Evolutionary conservation across 306 rosid genomes (phyloP).

Genomic region (Fragaria nilgerrensis): DNA sequence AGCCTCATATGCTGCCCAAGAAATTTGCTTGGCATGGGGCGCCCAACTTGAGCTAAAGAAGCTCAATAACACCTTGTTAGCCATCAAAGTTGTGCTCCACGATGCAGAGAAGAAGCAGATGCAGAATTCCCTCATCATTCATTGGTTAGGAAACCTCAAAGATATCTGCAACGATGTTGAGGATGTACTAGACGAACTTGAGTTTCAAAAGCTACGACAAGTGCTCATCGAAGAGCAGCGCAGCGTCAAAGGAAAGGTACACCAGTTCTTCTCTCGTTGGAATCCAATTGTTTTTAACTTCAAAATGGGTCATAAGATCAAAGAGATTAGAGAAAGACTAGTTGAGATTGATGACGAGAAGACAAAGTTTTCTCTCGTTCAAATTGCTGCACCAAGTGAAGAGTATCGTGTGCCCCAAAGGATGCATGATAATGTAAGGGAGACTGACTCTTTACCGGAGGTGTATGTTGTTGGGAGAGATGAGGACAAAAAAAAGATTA

Average conservation of each 20-base stretch:
- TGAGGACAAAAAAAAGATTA: not conserved
- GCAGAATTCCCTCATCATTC: not conserved
- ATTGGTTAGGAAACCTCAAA: not conserved
- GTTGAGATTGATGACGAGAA: not conserved
- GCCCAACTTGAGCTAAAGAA: not conserved
- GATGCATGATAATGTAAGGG: not conserved
- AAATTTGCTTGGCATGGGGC: not conserved
- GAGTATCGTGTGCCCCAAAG: too few relatives aligned
- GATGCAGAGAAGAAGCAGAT: constrained; percentile 9
- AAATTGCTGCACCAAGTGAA: not conserved
- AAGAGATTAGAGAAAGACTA: not conserved
- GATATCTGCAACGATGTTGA: not conserved
- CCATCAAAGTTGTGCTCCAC: not conserved
- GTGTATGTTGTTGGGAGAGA: constrained; percentile 11
- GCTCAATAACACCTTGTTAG: not conserved
- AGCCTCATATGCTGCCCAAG: not conserved
- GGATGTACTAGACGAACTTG: constrained; percentile 7
- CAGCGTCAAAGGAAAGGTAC: not conserved
- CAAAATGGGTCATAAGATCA: not conserved
- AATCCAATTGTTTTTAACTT: constrained; percentile 3
- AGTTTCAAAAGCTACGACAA: not conserved
- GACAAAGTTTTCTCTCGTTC: not conserved
- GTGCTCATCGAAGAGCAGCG: not conserved
- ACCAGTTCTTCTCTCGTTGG: constrained; percentile 1
- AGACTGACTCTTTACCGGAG: not conserved